Evolutionary conservation across 495 filamentous ascomycete genomes (phyloP), one percentile per base, ranked within the genome.

Genomic region (Rostrohypoxylon terebratum): DNA sequence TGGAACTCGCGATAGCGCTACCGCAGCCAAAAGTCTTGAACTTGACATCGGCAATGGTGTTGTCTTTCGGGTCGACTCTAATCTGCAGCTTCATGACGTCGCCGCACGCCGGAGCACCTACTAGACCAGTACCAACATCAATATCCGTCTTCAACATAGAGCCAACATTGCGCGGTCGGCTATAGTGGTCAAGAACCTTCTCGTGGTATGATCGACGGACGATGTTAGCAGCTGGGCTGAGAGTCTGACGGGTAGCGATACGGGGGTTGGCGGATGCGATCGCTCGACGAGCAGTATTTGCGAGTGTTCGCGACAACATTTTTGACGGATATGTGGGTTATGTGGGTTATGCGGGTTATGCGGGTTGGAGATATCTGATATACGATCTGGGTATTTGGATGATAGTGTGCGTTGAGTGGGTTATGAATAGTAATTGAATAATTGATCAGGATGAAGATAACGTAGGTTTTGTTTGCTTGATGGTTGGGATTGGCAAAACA

Each of bases 1-100:
- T 93, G 11, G 90, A 93, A 33, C 90, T 93, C 38, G 94, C 94
- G 80, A 99, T 99, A 34, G 96, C 96, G 45, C 90, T 93, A 16
- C 96, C 96, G 80, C 96, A 99, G 16, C 96, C 96, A 79, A 99
- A 99, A 0, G 96, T 98, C 89, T 99, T 97, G 87, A 96, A 97
- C 79, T 94, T 94, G 73, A 97, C 94, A 69, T 99, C 96, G 69
- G 88, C 89, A 80, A 99, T 99, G 62, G 90, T 94, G 77, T 96
- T 91, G 78, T 90, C 92, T 40, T 90, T 87, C 57, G 93, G 92
- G 83, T 98, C 93, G 74, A 99, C 96, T 62, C 93, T 91, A 82
- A 99, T 99, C 84, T 99, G 94, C 45, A 99, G 89, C 80, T 97
- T 97, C 93, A 99, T 99, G 72, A 98, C 95, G 81, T 98, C 95